A percentile compares a stretch with the other conserved stretches of the same genome.
Conservation (phyloP, 2,329 filamentous ascomycete species). For the Penicillium sp. region DNA sequence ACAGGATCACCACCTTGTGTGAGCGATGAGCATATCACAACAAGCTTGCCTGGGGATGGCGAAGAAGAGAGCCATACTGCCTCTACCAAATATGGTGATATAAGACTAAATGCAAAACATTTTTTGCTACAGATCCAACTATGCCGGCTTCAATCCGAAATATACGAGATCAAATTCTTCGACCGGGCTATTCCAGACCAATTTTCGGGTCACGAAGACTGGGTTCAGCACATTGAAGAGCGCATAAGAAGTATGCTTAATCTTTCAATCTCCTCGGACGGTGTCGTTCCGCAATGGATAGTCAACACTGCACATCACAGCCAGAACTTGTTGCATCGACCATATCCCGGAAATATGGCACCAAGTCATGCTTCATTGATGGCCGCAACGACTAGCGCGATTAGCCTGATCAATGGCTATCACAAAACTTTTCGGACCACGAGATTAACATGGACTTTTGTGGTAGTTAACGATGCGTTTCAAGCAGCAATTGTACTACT, state of each 20-base stretch:
- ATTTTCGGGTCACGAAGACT: neutral
- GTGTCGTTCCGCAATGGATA: slow-evolving; percentile 7
- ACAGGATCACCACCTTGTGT: slow-evolving; percentile 5
- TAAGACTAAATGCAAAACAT: slow-evolving; percentile 2
- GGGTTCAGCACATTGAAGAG: slow-evolving; percentile 4
- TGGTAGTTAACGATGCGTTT: slow-evolving; percentile 4
- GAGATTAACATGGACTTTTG: slow-evolving; percentile 2
- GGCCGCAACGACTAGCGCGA: slow-evolving; percentile 4
- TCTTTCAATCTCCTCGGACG: slow-evolving; percentile 1
- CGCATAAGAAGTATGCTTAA: slow-evolving; percentile 1
- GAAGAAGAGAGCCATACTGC: slow-evolving; percentile 1
- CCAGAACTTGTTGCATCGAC: slow-evolving; percentile 8
- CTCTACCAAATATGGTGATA: neutral
- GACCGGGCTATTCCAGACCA: slow-evolving; percentile 2
- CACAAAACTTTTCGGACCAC: neutral
- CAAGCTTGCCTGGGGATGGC: neutral
- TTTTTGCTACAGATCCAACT: slow-evolving; percentile 5
- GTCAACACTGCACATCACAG: slow-evolving; percentile 3
- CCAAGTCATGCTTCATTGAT: slow-evolving; percentile 4
- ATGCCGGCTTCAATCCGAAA: slow-evolving; percentile 1
- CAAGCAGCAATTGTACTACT: slow-evolving; percentile 8
- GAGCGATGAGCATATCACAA: slow-evolving; percentile 5
- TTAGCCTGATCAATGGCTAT: slow-evolving; percentile 4
- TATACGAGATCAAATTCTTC: neutral
- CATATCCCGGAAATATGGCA: slow-evolving; percentile 3